These are phyloP conservation scores for Rugosomyces carneus DNA, from an alignment of 1,284 basidiomycete genomes.

Conservation along the genomic window DNA sequence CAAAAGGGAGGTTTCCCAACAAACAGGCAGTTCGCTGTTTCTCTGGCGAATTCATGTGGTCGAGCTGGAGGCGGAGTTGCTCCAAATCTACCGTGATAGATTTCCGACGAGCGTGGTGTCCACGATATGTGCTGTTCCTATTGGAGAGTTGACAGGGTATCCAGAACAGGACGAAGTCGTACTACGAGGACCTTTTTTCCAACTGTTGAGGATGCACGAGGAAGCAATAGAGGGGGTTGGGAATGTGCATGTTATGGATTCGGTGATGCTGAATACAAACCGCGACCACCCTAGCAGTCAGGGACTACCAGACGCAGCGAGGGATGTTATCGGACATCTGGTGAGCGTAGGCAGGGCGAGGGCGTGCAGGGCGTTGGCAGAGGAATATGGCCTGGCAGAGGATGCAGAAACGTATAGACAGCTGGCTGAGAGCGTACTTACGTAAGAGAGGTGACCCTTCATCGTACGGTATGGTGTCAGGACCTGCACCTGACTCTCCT, in stretches of 20 bases:
- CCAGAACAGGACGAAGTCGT: conserved; percentile 13
- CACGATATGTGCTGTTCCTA: conserved; percentile 13
- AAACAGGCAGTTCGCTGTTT: conserved; percentile 6
- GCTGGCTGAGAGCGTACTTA: not conserved
- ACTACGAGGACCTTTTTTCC: conserved; percentile 13
- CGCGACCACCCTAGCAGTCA: conserved; percentile 13
- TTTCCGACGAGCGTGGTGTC: conserved; percentile 13
- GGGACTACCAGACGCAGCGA: conserved; percentile 8
- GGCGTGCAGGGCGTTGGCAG: conserved; percentile 13
- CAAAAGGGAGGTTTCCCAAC: conserved; percentile 3
- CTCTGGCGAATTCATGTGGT: conserved; percentile 15
- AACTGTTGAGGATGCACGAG: conserved; percentile 13
- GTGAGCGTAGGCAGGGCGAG: conserved; percentile 13
- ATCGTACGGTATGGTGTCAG: conserved; percentile 13
- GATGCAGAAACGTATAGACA: conserved; percentile 9
- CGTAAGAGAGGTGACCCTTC: not conserved
- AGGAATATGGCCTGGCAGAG: conserved; percentile 6
- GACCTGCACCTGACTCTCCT: conserved; percentile 63
- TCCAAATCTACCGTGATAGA: conserved; percentile 7
- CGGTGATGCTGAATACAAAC: conserved; percentile 10
- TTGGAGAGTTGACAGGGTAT: conserved; percentile 9
- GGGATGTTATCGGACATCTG: conserved; percentile 10
- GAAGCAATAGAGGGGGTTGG: conserved; percentile 5
- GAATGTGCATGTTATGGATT: conserved; percentile 11
- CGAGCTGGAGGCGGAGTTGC: conserved; percentile 7